Percentiles rank a stretch among this genome's conserved stretches.
phyloP scores from a whole-genome alignment of 179 eudicot genomes.

The Silene noctiflora region DNA sequence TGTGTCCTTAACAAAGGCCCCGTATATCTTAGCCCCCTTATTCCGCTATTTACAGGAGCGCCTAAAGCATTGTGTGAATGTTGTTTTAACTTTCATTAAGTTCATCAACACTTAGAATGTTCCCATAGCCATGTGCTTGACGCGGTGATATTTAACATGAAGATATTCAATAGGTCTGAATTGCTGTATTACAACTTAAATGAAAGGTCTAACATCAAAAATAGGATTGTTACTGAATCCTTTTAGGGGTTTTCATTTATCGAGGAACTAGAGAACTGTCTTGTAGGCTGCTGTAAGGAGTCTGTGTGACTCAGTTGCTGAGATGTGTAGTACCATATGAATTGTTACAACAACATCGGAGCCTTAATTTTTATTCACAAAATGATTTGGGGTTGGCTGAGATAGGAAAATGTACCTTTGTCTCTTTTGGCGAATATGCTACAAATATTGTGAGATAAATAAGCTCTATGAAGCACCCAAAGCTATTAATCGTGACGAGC shows the following conservation, averaged over 20 bases:
- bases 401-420: constrained; percentile 39
- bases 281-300: neutral
- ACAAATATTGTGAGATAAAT: constrained; percentile 50
- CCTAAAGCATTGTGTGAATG: no score
- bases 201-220: neutral
- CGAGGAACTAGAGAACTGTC: neutral
- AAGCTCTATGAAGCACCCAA: constrained; percentile 52
- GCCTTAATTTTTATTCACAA: no score
- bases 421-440: constrained; percentile 54
- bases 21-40: no score
- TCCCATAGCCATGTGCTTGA: neutral
- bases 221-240: constrained; percentile 2
- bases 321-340: constrained; percentile 5
- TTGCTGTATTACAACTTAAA: neutral
- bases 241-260: neutral
- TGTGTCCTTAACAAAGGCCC: neutral
- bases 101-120: neutral
- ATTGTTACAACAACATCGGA: neutral
- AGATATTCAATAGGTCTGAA: neutral
- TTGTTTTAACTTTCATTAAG: neutral
- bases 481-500: constrained; percentile 60
- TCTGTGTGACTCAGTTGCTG: constrained; percentile 8
- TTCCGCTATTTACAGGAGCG: no score
- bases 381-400: no score
- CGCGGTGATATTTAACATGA: neutral